phyloP scores from a whole-genome alignment of 1,284 basidiomycete species.

The Melanopsichium pennsylvanicum region DNA sequence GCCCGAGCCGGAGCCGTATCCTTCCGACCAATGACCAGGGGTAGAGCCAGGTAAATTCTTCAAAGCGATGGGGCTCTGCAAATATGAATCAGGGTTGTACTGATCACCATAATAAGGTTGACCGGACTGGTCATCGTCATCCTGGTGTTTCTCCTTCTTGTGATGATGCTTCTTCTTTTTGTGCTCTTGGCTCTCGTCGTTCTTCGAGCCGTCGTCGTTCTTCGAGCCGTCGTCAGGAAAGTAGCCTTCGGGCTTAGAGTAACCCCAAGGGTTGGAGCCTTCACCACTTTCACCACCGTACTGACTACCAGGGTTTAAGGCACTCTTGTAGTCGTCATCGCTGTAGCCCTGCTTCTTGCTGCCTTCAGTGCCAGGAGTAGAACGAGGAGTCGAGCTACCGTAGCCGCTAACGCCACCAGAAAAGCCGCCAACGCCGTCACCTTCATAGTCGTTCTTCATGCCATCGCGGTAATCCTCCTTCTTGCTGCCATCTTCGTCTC shows the following conservation, averaged over 20 bases:
- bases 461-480: slow-evolving; percentile 17
- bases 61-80: too few relatives aligned
- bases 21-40: too few relatives aligned
- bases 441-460: too few relatives aligned
- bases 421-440: too few relatives aligned
- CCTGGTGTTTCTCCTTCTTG: slow-evolving; percentile 7
- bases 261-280: not conserved
- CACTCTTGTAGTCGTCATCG: too few relatives aligned
- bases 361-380: too few relatives aligned
- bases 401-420: too few relatives aligned
- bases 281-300: not conserved
- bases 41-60: too few relatives aligned
- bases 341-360: not conserved
- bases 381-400: too few relatives aligned
- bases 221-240: not conserved
- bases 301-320: not conserved
- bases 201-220: not conserved
- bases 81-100: too few relatives aligned
- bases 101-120: not conserved
- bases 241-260: too few relatives aligned
- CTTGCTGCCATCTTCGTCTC: not conserved
- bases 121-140: not conserved
- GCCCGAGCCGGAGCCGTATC: not conserved
- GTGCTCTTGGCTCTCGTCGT: slow-evolving; percentile 5
- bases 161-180: slow-evolving; percentile 17